Percentiles rank a stretch among this genome's conserved stretches.
Conservation (phyloP, 345 rosid species). For the Psidium guajava region DNA sequence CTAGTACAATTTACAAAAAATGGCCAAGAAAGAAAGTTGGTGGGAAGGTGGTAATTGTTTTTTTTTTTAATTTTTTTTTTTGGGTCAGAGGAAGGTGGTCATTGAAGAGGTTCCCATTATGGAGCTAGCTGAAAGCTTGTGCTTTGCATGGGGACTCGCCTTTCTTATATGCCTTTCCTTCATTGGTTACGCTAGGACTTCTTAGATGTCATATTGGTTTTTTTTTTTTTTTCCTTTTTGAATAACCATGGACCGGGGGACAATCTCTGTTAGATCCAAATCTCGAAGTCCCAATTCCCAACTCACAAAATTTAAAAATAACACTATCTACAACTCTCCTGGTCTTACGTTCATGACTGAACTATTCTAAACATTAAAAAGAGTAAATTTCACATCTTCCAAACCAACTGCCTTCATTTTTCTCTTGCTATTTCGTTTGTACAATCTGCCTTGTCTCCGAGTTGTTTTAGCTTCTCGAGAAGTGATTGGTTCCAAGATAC, state of each 20-base stretch:
- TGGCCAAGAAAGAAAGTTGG: background rate
- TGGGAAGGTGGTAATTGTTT: background rate
- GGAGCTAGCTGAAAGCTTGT: background rate
- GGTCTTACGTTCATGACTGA: background rate
- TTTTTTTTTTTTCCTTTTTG: background rate
- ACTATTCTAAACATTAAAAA: background rate
- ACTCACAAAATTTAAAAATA: background rate
- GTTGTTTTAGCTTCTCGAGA: background rate
- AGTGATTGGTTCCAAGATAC: background rate
- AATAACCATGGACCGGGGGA: background rate
- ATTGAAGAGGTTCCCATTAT: background rate
- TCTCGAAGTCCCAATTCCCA: background rate
- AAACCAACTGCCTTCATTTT: background rate
- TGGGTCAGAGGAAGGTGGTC: background rate
- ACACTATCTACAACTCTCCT: background rate
- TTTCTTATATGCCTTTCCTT: background rate
- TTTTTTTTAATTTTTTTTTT: too few relatives aligned
- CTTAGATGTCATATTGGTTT: background rate
- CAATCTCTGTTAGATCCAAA: background rate
- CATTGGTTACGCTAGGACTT: background rate
- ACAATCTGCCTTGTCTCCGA: background rate
- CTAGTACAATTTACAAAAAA: background rate
- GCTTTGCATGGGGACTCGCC: background rate
- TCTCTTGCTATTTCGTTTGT: background rate
- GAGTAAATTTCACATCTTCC: background rate